Base-by-base conservation (phyloP, 148 eudicot genomes). In the Arbutus unedo region DNA sequence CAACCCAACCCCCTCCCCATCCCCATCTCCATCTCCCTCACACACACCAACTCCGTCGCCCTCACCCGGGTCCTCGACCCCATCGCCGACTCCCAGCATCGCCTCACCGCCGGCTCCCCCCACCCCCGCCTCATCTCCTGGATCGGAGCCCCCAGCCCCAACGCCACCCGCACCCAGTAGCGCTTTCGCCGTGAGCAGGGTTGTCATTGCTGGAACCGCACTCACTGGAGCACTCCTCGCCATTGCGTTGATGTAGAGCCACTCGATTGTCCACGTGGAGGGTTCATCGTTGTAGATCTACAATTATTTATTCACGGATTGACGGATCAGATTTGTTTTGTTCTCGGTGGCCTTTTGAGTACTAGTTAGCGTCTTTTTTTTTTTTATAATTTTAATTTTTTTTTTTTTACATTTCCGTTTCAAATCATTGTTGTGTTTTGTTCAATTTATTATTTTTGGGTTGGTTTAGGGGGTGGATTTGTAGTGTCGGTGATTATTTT, bases 241-340 rank as follows among this genome's bases (percentile, higher is more conserved):
- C 79, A 57, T 67, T 68, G 84, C 86, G 3, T 78, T 89, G 84
- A 87, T 89, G 83, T 89, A 84, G 80, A 74, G 44, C 5, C 56
- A 57, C 80, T 64, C 56, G 67, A 5, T n/a, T 53, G 55, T 2
- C 60, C 70, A 74, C 82, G 83, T 82, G 82, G 87, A 71, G 21
- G 66, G 41, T 54, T 48, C n/a, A 3, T 1, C 18, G 44, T 14
- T 4, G 21, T 86, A 64, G 87, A 67, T 84, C 76, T 75, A 76
- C 47, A 25, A 66, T 66, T 66, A 41, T 66, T 66, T 66, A 43
- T 66, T 41, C 6, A 66, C 71, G 38, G 43, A 8, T 23, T 1
- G 43, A 81, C 84, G 82, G 88, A 78, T 54, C 83, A 81, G 85
- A 88, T 83, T 79, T 79, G 56, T 79, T 79, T 78, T 16, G 11